Conservation (phyloP, 805 yeast genomes). For the Metschnikowia drakensbergensis region DNA sequence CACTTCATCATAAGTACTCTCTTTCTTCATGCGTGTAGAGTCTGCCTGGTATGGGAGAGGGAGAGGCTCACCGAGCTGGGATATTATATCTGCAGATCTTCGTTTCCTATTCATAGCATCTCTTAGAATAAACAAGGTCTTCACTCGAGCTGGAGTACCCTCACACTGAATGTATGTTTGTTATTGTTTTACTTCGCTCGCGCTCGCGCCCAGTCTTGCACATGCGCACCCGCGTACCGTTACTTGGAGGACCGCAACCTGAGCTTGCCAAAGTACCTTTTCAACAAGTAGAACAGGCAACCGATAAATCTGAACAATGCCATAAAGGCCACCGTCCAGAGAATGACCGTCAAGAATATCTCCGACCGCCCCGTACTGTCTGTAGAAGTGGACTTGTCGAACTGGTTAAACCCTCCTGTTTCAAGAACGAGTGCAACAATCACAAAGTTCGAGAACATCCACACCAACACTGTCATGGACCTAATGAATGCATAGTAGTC, state of each 20-base stretch:
- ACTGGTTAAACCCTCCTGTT: slow-evolving; percentile 44
- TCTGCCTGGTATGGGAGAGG: slow-evolving; percentile 31
- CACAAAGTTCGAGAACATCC: slow-evolving; percentile 44
- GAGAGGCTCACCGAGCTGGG: slow-evolving; percentile 33
- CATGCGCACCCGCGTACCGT: neutral
- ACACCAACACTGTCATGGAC: slow-evolving; percentile 43
- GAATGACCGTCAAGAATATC: slow-evolving; percentile 47
- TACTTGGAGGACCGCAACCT: slow-evolving; percentile 13
- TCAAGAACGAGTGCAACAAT: slow-evolving; percentile 40
- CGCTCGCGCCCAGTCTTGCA: neutral
- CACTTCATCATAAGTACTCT: neutral
- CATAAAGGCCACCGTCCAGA: slow-evolving; percentile 61
- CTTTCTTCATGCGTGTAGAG: slow-evolving; percentile 6
- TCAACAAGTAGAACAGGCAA: slow-evolving; percentile 44
- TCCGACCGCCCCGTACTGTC: slow-evolving; percentile 33
- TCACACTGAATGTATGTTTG: neutral
- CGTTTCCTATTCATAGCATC: slow-evolving; percentile 18
- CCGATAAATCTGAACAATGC: slow-evolving; percentile 57
- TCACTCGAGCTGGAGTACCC: neutral
- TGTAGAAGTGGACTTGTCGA: slow-evolving; percentile 28
- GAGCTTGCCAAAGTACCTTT: slow-evolving; percentile 29
- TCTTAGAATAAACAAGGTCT: neutral
- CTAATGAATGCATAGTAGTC: slow-evolving; percentile 45
- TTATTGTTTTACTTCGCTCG: neutral
- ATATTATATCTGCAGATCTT: slow-evolving; percentile 14